Evolutionary conservation across 805 yeast species (phyloP), one percentile per base, ranked within the genome.

Genomic region (Schizosaccharomyces lindneri): DNA sequence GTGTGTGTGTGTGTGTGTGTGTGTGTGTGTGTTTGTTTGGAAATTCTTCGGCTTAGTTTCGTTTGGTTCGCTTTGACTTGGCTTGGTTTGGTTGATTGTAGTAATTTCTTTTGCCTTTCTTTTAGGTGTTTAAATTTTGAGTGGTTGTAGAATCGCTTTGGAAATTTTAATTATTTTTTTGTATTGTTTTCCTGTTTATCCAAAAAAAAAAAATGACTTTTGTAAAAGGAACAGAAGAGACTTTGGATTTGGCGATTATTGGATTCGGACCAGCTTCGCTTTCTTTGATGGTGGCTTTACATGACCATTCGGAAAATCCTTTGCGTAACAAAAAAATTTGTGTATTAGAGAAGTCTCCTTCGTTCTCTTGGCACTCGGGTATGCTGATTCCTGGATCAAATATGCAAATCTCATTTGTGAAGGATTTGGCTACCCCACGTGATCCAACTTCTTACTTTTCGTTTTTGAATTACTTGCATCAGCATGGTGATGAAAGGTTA

Each of bases 231-330:
- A 24, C n/a, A 29, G 27, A 21, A 7, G 57, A 51, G 7, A 21
- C n/a, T 51, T 29, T 51, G n/a, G 60, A 57, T 57, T 41, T 57
- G 46, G 43, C 19, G 11, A 41, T 57, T 39, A 61, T 67, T 32
- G 69, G 69, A 13, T 67, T 67, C 57, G 69, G 69, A 5, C 69
- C 69, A 11, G 66, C 69, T 1, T 63, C 66, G 13, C 63, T 67
- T 13, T 64, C 69, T 1, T 57, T 66, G 36, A 67, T 69, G 7
- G 61, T 67, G 21, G 67, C 67, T 31, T 24, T 66, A 17, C 24
- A 55, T 43, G 62, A 63, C 21, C 55, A 32, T 11, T 39, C 51
- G 39, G 31, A 24, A 17, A 17, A 39, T 4, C 60, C 60, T 17
- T 36, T 41, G 46, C 31, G 36, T 17, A 36, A 57, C 15, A 57